Conservation (phyloP, 164 flowering plant genomes). For the Akebia trifoliata region DNA sequence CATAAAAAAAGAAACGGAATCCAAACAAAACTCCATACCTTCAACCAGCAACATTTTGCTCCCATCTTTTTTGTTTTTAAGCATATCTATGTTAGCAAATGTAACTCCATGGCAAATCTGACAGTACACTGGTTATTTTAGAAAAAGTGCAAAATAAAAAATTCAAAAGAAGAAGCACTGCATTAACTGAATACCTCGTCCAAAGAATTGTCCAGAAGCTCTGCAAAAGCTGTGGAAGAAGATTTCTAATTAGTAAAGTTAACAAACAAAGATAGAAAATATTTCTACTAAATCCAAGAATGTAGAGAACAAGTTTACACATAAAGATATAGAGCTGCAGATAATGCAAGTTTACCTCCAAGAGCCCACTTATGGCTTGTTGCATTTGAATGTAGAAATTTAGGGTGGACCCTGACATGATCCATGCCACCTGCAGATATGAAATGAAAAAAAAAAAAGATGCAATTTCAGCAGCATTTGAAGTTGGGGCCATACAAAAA, state of each 20-base stretch:
- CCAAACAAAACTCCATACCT: constrained; percentile 41
- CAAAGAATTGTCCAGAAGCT: constrained; percentile 91
- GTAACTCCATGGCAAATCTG: constrained; percentile 84
- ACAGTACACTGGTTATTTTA: constrained; percentile 1
- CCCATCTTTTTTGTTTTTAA: constrained; percentile 55
- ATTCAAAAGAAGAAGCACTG: background rate
- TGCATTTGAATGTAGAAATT: constrained; percentile 94
- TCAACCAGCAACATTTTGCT: constrained; percentile 72
- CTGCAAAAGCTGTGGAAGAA: constrained; percentile 80
- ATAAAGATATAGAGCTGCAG: background rate
- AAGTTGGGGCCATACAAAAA: too few relatives aligned
- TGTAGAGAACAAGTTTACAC: background rate
- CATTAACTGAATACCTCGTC: constrained; percentile 61
- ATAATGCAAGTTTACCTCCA: constrained; percentile 58
- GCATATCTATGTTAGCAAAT: constrained; percentile 63
- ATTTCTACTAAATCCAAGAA: background rate
- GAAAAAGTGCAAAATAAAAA: background rate
- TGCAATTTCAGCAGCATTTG: background rate
- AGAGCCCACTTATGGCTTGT: constrained; percentile 99
- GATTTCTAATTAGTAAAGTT: background rate
- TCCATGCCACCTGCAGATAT: constrained; percentile 70
- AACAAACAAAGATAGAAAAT: background rate
- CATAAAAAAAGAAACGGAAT: background rate
- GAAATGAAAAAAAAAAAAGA: constrained; percentile 1
- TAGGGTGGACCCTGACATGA: constrained; percentile 95